phyloP scores from a whole-genome alignment of 179 eudicot genomes.

The Heliamphora pulchella region DNA sequence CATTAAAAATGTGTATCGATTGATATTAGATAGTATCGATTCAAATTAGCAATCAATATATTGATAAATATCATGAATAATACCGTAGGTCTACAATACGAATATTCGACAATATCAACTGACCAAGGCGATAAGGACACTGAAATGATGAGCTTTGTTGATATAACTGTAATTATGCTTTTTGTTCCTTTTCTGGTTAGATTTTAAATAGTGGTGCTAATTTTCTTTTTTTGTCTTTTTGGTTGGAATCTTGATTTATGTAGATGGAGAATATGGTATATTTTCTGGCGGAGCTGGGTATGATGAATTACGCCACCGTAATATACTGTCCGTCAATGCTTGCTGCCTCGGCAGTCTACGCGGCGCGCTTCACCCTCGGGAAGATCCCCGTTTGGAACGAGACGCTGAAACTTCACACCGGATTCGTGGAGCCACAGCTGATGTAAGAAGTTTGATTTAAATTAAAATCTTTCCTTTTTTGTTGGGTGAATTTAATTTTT shows the following conservation, averaged over 20 bases:
- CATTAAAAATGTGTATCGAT: no score
- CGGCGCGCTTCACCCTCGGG: constrained; percentile 47
- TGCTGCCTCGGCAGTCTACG: constrained; percentile 83
- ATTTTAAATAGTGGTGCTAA: no score
- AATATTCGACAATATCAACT: no score
- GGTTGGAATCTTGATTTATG: not conserved
- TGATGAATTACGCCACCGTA: constrained; percentile 49
- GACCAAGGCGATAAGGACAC: no score
- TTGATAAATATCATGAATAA: no score
- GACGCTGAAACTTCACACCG: constrained; percentile 69
- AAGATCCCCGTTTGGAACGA: constrained; percentile 63
- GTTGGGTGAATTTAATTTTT: not conserved
- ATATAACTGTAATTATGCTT: no score
- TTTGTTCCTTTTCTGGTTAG: no score
- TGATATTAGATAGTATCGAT: no score
- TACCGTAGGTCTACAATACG: no score
- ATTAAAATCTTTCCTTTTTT: not conserved
- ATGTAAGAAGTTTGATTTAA: constrained; percentile 24
- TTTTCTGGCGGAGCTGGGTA: constrained; percentile 68
- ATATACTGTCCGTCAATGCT: constrained; percentile 63
- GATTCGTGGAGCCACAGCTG: constrained; percentile 60
- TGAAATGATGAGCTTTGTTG: no score
- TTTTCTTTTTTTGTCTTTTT: not conserved
- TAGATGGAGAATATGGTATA: constrained; percentile 77
- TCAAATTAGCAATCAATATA: no score